phyloP scores from a whole-genome alignment of 345 rosid species.

The Acer campestre region DNA sequence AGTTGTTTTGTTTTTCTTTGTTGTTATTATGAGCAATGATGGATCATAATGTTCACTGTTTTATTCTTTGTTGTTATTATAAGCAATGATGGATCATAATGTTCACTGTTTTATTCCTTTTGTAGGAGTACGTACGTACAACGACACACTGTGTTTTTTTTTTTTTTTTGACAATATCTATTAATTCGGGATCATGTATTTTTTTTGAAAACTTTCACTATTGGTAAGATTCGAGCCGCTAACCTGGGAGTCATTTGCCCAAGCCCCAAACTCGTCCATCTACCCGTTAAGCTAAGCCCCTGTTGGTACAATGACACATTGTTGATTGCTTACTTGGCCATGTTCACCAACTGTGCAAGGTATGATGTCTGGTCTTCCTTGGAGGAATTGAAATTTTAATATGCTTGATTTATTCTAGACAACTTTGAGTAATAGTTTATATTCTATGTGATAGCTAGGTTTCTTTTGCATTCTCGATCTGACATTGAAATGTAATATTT shows the following conservation, averaged over 20 bases:
- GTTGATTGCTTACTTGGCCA: constrained; percentile 83
- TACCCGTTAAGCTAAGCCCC: no score
- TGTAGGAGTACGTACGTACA: constrained; percentile 78
- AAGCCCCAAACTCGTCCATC: no score
- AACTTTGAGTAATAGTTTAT: not conserved
- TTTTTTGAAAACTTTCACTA: no score
- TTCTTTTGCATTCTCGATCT: not conserved
- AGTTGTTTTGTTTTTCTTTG: no score
- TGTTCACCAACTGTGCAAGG: constrained; percentile 96
- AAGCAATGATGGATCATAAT: not conserved
- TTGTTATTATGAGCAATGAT: no score
- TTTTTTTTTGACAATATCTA: no score
- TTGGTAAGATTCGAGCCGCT: no score
- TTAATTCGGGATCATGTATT: no score
- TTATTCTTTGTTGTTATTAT: constrained; percentile 8
- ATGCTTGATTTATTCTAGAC: not conserved
- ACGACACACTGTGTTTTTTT: no score
- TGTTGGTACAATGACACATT: constrained; percentile 85
- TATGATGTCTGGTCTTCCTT: constrained; percentile 24
- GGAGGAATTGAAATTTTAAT: not conserved
- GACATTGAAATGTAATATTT: not conserved
- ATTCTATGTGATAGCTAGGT: not conserved
- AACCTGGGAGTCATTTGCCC: no score
- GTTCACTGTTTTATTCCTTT: constrained; percentile 12
- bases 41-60: not conserved